A percentile compares a stretch with the other conserved stretches of the same genome.
Conservation (phyloP, 805 yeast genomes). For the Candida ascalaphidarum region DNA sequence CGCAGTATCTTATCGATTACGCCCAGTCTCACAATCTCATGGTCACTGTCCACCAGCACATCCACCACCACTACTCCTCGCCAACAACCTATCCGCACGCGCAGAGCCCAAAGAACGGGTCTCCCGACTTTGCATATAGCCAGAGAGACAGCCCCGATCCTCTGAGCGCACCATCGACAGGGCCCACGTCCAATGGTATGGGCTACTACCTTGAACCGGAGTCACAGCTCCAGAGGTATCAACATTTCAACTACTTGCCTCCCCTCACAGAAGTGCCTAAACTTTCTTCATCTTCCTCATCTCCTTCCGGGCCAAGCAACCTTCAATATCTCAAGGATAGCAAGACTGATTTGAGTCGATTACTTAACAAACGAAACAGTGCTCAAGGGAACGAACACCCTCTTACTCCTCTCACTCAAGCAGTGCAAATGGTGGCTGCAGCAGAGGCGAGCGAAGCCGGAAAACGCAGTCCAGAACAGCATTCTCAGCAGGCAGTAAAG, state of each 20-base stretch:
- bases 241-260: conserved; percentile 70
- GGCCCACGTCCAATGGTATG: too few species aligned
- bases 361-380: too few species aligned
- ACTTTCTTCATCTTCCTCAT: conserved; percentile 49
- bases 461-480: conserved; percentile 3
- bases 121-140: too few species aligned
- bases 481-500: conserved; percentile 1
- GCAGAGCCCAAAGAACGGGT: conserved; percentile 1
- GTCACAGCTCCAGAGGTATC: conserved; percentile 14
- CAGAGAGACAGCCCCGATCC: too few species aligned
- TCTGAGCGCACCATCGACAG: too few species aligned
- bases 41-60: conserved; percentile 77
- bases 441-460: conserved; percentile 10
- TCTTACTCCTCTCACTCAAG: conserved; percentile 32
- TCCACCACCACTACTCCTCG: conserved; percentile 66
- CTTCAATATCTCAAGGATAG: conserved; percentile 34
- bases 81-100: conserved; percentile 18
- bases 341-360: conserved; percentile 15
- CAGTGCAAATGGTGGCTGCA: conserved; percentile 30
- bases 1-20: conserved; percentile 47
- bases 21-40: conserved; percentile 51
- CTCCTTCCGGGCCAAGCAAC: conserved; percentile 13
- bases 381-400: conserved; percentile 5
- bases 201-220: conserved; percentile 10
- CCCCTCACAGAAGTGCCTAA: conserved; percentile 66